Evolutionary conservation across 768 basidiomycete genomes (phyloP), one percentile per base, ranked within the genome.

Genomic region (Lenzites betulinus): DNA sequence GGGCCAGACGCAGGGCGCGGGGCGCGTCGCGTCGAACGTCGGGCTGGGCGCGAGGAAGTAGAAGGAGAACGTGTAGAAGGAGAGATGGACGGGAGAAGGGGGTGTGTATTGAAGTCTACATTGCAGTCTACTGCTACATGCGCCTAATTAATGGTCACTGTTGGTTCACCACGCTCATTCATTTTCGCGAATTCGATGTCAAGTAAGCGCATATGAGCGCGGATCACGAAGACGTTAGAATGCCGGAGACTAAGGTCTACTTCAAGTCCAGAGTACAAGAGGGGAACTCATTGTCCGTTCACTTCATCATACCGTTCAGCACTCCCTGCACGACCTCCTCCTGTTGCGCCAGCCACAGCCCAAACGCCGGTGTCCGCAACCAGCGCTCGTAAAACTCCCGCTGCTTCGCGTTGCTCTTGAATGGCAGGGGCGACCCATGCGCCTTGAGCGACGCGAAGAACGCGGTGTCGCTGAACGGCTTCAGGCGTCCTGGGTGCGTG

Each of bases 321-420:
- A 87, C 83, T 25, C 73, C 75, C 58, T 84, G 80, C 42, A 92
- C 85, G 49, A 89, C 83, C 33, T 83, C 81, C 66, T 92, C 91
- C 73, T 92, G 91, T 62, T 79, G 78, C 12, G 87, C 86, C 26
- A 94, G 76, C 91, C 92, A 94, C 41, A 88, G 63, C 18, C 88
- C 91, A 73, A 94, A 94, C 8, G 85, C 83, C 1, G 89, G 87
- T 2, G 86, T 86, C 67, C 86, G 83, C 41, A 93, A 66, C 86
- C 91, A 92, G 51, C 80, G 78, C 73, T 87, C 84, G 65, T 93
- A 93, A 71, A 93, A 94, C 64, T 87, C 88, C 49, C 76, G 83
- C 60, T 84, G 81, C 67, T 84, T 86, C 47, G 77, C 77, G 8
- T 78, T 76, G 15, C 86, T 87, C 61, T 84, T 85, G 75, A 94